Evolutionary conservation across 208 protist genomes (phyloP), one percentile per base, ranked within the genome.

Genomic region (Novymonas esmeraldas): DNA sequence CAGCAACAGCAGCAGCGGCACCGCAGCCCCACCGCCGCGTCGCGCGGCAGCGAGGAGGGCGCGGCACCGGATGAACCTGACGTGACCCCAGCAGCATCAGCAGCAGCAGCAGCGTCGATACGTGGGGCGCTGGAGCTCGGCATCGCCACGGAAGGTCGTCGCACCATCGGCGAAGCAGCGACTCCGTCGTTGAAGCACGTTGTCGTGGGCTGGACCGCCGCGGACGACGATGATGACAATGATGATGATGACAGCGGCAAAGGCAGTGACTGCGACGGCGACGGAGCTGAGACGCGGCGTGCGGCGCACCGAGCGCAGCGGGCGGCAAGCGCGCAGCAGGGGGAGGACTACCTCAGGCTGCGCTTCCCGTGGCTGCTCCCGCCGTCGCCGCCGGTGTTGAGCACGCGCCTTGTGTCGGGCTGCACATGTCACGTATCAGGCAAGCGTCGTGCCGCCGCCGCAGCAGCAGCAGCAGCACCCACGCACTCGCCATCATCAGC

Each of bases 321-420:
- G 6, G 4, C 13, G 20, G 66, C 44, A 2, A 44, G 33, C 18
- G 22, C 44, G 1, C 52, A 68, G 38, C 55, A 73, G 34, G 62
- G 67, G 2, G 33, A 66, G 10, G 73, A 77, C 24, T 79, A 84
- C 54, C 64, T 84, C 6, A 67, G 78, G 4, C 54, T 84, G 55
- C 73, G 60, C 60, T 84, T 84, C 24, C 78, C 78, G 11, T 79
- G 74, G 58, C 54, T 84, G 51, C 59, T 84, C 39, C 60, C 78
- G 24, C 65, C 78, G 22, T 22, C 69, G 7, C 48, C 74, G 24
- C 67, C 56, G 14, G 61, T 49, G 36, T 51, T 70, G 20, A 44
- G 39, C 24, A 18, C 39, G 22, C 66, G 57, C 16, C 50, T 79
- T 4, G 49, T 76, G 39, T 28, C 70, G 2, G 52, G 41, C 48